Percentiles rank a stretch among this genome's conserved stretches.
These are phyloP conservation scores for Colletotrichum orchidophilum DNA, from an alignment of 2,329 filamentous ascomycete species.

Conservation along the genomic window DNA sequence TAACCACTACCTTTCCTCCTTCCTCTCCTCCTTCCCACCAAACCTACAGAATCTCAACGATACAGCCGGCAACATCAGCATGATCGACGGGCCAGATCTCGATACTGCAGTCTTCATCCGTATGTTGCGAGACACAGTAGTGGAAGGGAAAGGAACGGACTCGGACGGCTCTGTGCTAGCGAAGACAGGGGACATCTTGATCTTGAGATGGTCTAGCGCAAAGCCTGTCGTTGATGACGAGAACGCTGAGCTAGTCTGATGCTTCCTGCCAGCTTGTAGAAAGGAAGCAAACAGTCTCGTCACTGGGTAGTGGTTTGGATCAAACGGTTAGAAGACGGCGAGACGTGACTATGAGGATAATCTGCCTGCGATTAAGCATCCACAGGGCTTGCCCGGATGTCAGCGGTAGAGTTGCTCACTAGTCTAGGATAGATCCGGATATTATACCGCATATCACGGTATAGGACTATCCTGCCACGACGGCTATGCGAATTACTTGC, in stretches of 20 bases:
- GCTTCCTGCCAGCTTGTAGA: neutral
- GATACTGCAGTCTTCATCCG: conserved; percentile 88
- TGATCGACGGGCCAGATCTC: conserved; percentile 89
- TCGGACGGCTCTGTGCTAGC: conserved; percentile 68
- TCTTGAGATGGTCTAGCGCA: conserved; percentile 79
- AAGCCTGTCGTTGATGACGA: conserved; percentile 66
- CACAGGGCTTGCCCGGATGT: neutral
- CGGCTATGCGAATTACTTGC: neutral
- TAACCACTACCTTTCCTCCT: conserved; percentile 85
- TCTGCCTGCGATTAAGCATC: neutral
- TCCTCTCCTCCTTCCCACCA: conserved; percentile 83
- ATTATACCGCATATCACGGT: neutral
- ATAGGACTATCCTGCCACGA: neutral
- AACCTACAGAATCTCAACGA: conserved; percentile 88
- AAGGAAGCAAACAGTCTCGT: neutral
- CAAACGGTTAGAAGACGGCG: neutral
- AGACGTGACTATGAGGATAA: neutral
- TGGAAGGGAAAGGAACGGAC: conserved; percentile 70
- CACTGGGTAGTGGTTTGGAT: neutral
- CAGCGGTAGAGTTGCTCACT: neutral
- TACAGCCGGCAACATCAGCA: conserved; percentile 86
- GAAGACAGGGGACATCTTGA: conserved; percentile 70
- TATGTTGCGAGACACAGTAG: conserved; percentile 68
- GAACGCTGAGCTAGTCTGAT: conserved; percentile 67
- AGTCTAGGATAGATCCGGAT: neutral